phyloP scores from a whole-genome alignment of 2,329 filamentous ascomycete genomes.

The Aspergillus neoniger region DNA sequence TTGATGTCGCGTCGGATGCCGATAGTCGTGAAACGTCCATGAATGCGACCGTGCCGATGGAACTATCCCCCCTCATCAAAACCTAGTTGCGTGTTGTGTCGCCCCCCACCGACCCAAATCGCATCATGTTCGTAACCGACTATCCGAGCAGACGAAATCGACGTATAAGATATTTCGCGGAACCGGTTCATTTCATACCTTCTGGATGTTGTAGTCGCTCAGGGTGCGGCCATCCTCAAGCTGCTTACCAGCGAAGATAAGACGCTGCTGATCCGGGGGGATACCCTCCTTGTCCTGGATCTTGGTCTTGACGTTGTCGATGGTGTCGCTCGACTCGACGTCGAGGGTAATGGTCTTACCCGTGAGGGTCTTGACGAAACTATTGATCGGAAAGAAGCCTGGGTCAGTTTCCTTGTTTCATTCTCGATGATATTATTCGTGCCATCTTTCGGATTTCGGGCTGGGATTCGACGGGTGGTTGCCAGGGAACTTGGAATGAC shows the following conservation, averaged over 20 bases:
- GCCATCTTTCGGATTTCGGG: not conserved
- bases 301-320: slow-evolving; percentile 99
- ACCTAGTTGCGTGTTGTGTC: not conserved
- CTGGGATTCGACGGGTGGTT: slow-evolving; percentile 21
- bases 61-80: not conserved
- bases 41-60: slow-evolving; percentile 3
- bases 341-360: slow-evolving; percentile 99
- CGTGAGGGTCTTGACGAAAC: slow-evolving; percentile 99
- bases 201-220: slow-evolving; percentile 99
- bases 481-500: slow-evolving; percentile 41
- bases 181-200: slow-evolving; percentile 61
- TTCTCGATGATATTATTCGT: not conserved
- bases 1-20: not conserved
- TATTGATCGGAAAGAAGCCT: slow-evolving; percentile 43
- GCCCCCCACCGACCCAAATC: not conserved
- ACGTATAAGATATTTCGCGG: not conserved
- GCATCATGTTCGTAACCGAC: slow-evolving; percentile 3
- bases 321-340: slow-evolving; percentile 98
- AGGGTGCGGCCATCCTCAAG: slow-evolving; percentile 97
- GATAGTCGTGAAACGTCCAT: not conserved
- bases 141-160: slow-evolving; percentile 7
- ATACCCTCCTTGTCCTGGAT: slow-evolving; percentile 99
- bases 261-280: slow-evolving; percentile 93
- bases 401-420: slow-evolving; percentile 27
- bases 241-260: slow-evolving; percentile 99